Percentiles rank a stretch among this genome's conserved stretches.
Conservation (phyloP, 805 yeast genomes). For the Saturnispora galanensis region DNA sequence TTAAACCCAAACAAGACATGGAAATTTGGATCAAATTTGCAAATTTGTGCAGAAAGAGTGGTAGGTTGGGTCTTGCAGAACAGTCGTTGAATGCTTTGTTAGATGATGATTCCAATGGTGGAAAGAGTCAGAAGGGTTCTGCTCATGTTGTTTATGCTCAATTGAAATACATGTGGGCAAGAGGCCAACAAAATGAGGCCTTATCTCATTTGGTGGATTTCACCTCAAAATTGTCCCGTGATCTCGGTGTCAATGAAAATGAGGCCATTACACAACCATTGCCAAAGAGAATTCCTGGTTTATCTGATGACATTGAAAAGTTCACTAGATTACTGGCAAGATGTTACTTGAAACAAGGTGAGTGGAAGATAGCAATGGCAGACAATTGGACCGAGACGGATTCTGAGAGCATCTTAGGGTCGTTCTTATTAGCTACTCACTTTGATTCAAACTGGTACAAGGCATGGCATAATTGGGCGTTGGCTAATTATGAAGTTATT, state of each 20-base stretch:
- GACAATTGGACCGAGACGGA: conserved; percentile 70
- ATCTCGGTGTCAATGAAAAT: conserved; percentile 76
- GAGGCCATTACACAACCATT: conserved; percentile 80
- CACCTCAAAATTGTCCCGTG: conserved; percentile 83
- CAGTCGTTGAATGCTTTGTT: conserved; percentile 73
- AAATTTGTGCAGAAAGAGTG: conserved; percentile 88
- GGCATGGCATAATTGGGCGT: conserved; percentile 99
- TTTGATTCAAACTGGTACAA: conserved; percentile 92
- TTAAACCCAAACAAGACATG: conserved; percentile 93
- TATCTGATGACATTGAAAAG: conserved; percentile 66
- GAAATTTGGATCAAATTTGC: conserved; percentile 98
- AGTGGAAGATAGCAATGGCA: conserved; percentile 86
- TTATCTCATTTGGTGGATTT: conserved; percentile 78
- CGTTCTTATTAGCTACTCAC: conserved; percentile 88
- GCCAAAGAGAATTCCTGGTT: conserved; percentile 64
- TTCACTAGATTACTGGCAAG: conserved; percentile 82
- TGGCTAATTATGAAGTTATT: conserved; percentile 93
- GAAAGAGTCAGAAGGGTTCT: conserved; percentile 60
- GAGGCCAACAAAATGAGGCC: conserved; percentile 82
- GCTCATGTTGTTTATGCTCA: conserved; percentile 98
- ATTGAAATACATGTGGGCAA: conserved; percentile 93
- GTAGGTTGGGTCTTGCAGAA: conserved; percentile 85
- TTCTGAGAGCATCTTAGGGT: conserved; percentile 74
- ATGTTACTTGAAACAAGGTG: conserved; percentile 95
- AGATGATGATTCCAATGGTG: conserved; percentile 45